phyloP scores from a whole-genome alignment of 257 asterid species.

The Henckelia pumila region DNA sequence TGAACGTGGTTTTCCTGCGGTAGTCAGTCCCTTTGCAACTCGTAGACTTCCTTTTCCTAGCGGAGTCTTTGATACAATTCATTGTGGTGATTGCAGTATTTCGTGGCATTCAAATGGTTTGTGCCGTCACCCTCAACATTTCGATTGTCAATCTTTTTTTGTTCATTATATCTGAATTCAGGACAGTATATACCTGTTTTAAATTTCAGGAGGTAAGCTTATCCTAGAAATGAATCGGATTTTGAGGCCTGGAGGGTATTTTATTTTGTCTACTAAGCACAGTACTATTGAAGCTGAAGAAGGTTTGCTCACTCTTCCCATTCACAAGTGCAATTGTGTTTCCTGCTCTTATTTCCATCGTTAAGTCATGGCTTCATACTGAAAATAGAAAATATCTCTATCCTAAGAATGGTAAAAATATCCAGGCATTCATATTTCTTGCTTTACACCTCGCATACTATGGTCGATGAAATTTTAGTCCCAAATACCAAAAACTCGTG shows the following conservation, averaged over 20 bases:
- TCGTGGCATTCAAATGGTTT: slow-evolving; percentile 87
- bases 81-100: slow-evolving; percentile 73
- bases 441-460: not conserved
- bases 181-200: not conserved
- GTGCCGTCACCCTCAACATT: slow-evolving; percentile 28
- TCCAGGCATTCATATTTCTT: too few species aligned
- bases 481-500: too few species aligned
- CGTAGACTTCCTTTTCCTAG: slow-evolving; percentile 91
- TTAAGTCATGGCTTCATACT: not conserved
- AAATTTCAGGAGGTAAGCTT: slow-evolving; percentile 77
- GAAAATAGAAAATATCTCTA: too few species aligned
- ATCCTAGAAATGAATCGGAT: slow-evolving; percentile 88
- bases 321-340: slow-evolving; percentile 1
- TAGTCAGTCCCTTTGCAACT: slow-evolving; percentile 68
- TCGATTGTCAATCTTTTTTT: slow-evolving; percentile 4
- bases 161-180: slow-evolving; percentile 6
- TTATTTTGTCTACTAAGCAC: slow-evolving; percentile 73
- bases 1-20: slow-evolving; percentile 91
- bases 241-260: slow-evolving; percentile 96
- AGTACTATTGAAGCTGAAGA: slow-evolving; percentile 79
- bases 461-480: too few species aligned
- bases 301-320: slow-evolving; percentile 50
- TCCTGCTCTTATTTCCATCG: not conserved
- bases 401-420: too few species aligned
- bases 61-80: slow-evolving; percentile 87